Evolutionary conservation across 352 stramenopile species (phyloP).

Genomic region (Globisporangium mamillatum): DNA sequence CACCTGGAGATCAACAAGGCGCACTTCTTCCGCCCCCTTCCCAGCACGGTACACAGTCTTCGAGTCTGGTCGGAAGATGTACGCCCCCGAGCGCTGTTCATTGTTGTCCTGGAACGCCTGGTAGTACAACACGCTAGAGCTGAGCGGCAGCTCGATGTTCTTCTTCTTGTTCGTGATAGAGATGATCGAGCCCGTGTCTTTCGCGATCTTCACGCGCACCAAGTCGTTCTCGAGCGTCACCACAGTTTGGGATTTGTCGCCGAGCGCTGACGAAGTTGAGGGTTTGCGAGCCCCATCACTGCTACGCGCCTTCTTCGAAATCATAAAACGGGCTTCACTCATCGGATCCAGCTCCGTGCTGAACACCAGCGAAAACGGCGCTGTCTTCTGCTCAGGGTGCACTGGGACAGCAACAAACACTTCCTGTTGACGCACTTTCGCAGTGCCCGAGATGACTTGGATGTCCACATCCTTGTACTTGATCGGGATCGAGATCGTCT

Average conservation of each 20-base stretch:
- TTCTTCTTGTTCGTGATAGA: conserved; percentile 73
- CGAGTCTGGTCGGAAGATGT: conserved; percentile 94
- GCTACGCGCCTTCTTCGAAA: conserved; percentile 33
- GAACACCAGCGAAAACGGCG: conserved; percentile 69
- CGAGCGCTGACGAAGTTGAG: background rate
- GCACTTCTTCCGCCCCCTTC: conserved; percentile 24
- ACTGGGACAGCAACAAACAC: conserved; percentile 59
- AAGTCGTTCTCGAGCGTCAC: conserved; percentile 64
- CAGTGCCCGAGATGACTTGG: conserved; percentile 31
- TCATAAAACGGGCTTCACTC: conserved; percentile 41
- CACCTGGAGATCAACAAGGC: conserved; percentile 43
- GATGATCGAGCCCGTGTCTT: conserved; percentile 46
- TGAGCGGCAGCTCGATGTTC: conserved; percentile 55
- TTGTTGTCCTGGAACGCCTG: conserved; percentile 46
- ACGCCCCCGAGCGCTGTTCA: conserved; percentile 92
- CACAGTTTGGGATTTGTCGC: conserved; percentile 16
- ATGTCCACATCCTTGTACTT: conserved; percentile 41
- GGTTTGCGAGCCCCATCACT: background rate
- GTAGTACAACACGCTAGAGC: conserved; percentile 60
- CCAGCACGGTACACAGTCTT: conserved; percentile 54
- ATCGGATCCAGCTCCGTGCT: conserved; percentile 59
- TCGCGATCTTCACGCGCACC: conserved; percentile 50
- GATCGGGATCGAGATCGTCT: conserved; percentile 65
- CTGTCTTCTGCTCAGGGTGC: conserved; percentile 41
- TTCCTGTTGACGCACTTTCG: conserved; percentile 32